A percentile compares a stretch with the other conserved stretches of the same genome.
phyloP scores from a whole-genome alignment of 2,329 filamentous ascomycete genomes.

The Alternaria triticina region DNA sequence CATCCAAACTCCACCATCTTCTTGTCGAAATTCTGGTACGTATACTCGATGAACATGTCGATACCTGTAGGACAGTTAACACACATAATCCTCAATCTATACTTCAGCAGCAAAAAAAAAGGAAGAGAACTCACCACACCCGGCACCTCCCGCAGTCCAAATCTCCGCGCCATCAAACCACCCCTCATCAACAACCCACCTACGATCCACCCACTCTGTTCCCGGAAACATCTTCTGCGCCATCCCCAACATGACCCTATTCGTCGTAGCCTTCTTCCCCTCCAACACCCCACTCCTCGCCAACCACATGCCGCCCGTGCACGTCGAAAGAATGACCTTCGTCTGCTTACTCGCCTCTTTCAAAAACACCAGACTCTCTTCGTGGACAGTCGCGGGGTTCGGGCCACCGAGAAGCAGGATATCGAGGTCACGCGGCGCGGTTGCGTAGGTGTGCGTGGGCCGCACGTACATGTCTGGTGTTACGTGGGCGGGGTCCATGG shows the following conservation, averaged over 20 bases:
- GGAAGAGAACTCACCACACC: slow-evolving; percentile 46
- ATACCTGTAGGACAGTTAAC: too few relatives aligned
- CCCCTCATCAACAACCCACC: slow-evolving; percentile 47
- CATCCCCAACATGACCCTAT: slow-evolving; percentile 36
- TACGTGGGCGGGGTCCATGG: slow-evolving; percentile 38
- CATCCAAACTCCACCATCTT: slow-evolving; percentile 22
- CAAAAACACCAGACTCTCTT: slow-evolving; percentile 46
- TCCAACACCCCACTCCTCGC: slow-evolving; percentile 47
- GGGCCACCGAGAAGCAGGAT: slow-evolving; percentile 51
- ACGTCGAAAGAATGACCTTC: slow-evolving; percentile 48
- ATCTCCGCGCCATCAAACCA: slow-evolving; percentile 43
- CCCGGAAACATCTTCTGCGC: slow-evolving; percentile 41
- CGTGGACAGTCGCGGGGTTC: slow-evolving; percentile 36
- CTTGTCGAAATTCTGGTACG: slow-evolving; percentile 25
- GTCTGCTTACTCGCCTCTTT: slow-evolving; percentile 46
- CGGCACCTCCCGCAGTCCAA: slow-evolving; percentile 50
- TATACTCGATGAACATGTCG: slow-evolving; percentile 34
- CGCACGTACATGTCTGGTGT: slow-evolving; percentile 43
- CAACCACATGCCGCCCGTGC: slow-evolving; percentile 50
- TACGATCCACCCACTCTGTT: slow-evolving; percentile 49
- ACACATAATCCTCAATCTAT: too few relatives aligned
- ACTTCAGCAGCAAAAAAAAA: too few relatives aligned
- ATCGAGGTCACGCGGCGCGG: slow-evolving; percentile 51
- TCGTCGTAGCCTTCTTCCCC: slow-evolving; percentile 51
- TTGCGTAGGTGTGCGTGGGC: slow-evolving; percentile 51